Evolutionary conservation across 2,329 filamentous ascomycete genomes (phyloP).

Genomic region (Aureobasidium zeae): DNA sequence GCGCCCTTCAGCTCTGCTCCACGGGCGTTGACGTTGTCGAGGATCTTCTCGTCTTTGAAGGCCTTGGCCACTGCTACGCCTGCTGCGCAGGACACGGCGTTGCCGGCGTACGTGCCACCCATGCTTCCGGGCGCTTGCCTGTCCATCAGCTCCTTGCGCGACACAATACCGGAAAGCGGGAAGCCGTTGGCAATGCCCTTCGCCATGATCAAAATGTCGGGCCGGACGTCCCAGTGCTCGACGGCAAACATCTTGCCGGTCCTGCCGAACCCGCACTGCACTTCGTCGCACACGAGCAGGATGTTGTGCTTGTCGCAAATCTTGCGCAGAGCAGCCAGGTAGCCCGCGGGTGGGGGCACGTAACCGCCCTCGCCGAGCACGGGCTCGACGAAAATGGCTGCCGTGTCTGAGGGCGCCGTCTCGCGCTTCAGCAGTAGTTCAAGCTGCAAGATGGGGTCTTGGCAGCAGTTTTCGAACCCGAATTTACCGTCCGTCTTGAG

Average conservation of each 20-base stretch:
- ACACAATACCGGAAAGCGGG: slow-evolving; percentile 22
- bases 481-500: slow-evolving; percentile 24
- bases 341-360: slow-evolving; percentile 27
- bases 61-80: slow-evolving; percentile 30
- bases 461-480: slow-evolving; percentile 32
- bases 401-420: slow-evolving; percentile 29
- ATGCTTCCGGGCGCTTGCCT: slow-evolving; percentile 30
- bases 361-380: slow-evolving; percentile 32
- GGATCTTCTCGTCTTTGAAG: slow-evolving; percentile 30
- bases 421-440: slow-evolving; percentile 30
- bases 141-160: slow-evolving; percentile 31
- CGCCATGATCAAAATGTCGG: slow-evolving; percentile 36
- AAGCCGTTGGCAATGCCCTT: slow-evolving; percentile 24
- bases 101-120: slow-evolving; percentile 33
- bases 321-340: slow-evolving; percentile 31
- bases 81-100: slow-evolving; percentile 32
- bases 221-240: slow-evolving; percentile 35
- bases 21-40: slow-evolving; percentile 30
- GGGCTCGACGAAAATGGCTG: slow-evolving; percentile 30
- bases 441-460: slow-evolving; percentile 30
- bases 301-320: slow-evolving; percentile 38
- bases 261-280: slow-evolving; percentile 37
- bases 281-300: slow-evolving; percentile 36
- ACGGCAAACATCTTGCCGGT: slow-evolving; percentile 38
- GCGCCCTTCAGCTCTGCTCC: slow-evolving; percentile 24